Percentiles rank a stretch among this genome's conserved stretches.
Evolutionary conservation across 768 basidiomycete genomes (phyloP).

Genomic region (Collybia mongolica): DNA sequence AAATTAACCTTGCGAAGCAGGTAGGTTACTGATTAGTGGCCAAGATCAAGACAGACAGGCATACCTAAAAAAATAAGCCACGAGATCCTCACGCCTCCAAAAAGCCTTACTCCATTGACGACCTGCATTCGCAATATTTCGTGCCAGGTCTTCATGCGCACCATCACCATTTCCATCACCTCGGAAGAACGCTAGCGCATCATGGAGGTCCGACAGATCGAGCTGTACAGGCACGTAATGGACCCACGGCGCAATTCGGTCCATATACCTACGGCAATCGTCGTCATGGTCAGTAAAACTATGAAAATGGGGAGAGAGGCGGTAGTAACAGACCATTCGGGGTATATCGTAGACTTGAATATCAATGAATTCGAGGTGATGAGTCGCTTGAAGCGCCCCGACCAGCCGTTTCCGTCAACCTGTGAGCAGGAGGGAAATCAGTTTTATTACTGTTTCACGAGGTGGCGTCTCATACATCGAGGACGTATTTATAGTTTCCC

Average conservation of each 20-base stretch:
- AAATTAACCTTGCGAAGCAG: slow-evolving; percentile 10
- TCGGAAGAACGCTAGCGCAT: slow-evolving; percentile 71
- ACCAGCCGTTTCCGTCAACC: slow-evolving; percentile 71
- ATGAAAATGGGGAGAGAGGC: neutral
- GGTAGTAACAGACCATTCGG: slow-evolving; percentile 55
- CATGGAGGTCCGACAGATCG: slow-evolving; percentile 67
- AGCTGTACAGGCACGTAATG: slow-evolving; percentile 73
- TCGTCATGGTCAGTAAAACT: neutral
- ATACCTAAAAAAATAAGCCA: slow-evolving; percentile 44
- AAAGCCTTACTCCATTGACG: slow-evolving; percentile 40
- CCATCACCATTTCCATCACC: slow-evolving; percentile 56
- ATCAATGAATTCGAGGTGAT: slow-evolving; percentile 61
- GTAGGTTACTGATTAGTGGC: neutral
- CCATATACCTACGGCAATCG: slow-evolving; percentile 40
- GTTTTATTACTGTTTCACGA: neutral
- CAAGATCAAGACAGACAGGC: neutral
- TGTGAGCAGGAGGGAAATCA: slow-evolving; percentile 14
- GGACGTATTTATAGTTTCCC: slow-evolving; percentile 58
- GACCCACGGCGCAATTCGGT: slow-evolving; percentile 64
- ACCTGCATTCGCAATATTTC: slow-evolving; percentile 48
- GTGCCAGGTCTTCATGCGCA: slow-evolving; percentile 59
- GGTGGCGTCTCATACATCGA: slow-evolving; percentile 42
- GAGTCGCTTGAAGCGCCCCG: slow-evolving; percentile 65
- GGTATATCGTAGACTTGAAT: slow-evolving; percentile 71
- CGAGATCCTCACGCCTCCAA: slow-evolving; percentile 48